Evolutionary conservation across 148 eudicot species (phyloP).

Genomic region (Rhododendron simsii): DNA sequence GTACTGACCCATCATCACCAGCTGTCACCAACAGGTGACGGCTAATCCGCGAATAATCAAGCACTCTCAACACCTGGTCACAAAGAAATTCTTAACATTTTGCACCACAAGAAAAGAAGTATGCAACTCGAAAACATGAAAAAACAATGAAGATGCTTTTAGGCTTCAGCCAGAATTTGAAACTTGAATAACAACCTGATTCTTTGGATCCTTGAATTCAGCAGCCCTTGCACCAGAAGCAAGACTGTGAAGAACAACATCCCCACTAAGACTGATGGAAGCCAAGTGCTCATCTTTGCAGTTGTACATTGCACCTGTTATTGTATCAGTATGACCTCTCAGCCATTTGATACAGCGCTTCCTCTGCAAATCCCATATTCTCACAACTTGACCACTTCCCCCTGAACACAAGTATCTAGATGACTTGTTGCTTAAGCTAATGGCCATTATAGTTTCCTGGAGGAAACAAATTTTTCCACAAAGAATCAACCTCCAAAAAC

Average conservation of each 20-base stretch:
- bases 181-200: conserved; percentile 50
- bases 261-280: conserved; percentile 77
- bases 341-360: conserved; percentile 95
- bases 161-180: neutral
- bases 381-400: conserved; percentile 83
- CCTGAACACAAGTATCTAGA: conserved; percentile 90
- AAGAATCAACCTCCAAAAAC: neutral
- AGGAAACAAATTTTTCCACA: conserved; percentile 1
- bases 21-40: conserved; percentile 93
- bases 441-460: conserved; percentile 68
- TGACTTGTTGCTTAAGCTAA: conserved; percentile 78
- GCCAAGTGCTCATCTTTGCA: conserved; percentile 98
- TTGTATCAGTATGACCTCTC: conserved; percentile 81
- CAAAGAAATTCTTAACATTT: conserved; percentile 31
- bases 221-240: conserved; percentile 87
- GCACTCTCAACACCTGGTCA: conserved; percentile 83
- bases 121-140: neutral
- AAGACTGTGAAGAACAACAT: conserved; percentile 91
- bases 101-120: conserved; percentile 19
- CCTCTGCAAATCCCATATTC: conserved; percentile 94
- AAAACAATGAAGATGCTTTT: conserved; percentile 5
- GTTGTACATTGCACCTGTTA: conserved; percentile 77
- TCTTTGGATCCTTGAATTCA: conserved; percentile 81
- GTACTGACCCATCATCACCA: conserved; percentile 98
- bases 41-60: conserved; percentile 93